Base-by-base conservation (phyloP, 2,329 filamentous ascomycete species). In the Cordyceps cicadae region DNA sequence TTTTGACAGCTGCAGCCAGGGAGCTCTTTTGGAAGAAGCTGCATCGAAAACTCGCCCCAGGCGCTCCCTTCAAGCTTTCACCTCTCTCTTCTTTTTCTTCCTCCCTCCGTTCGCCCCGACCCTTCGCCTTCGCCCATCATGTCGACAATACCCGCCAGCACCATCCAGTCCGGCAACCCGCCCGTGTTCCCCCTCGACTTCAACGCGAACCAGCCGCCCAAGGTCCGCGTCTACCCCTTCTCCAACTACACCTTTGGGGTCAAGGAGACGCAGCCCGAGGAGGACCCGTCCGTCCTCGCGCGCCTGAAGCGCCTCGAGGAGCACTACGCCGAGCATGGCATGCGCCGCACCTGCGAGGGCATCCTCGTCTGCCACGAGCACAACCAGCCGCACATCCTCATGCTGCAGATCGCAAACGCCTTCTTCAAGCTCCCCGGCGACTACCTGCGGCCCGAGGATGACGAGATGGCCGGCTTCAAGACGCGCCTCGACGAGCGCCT, bases 211-310 rank as follows among this genome's bases (percentile, higher is more conserved):
- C 94, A 99, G 75, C 91, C 93, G 39, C 79, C 87, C 67, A 94
- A 92, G 2, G 92, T 99, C 70, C 89, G 90, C 58, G 84, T 99
- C 29, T 97, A 92, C 71, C 94, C 94, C 39, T 84, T 99, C 54
- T 96, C 92, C 67, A 99, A 97, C 81, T 99, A 99, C 81, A 97
- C 94, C 26, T 97, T 99, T 70, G 93, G 93, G 64, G 96, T 95
- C 63, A 99, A 99, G 77, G 94, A 97, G 79, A 95, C 90, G 24
- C 94, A 99, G 73, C 94, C 93, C 2, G 94, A 99, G 76, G 94
- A 99, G 76, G 94, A 99, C 70, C 92, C 93, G 0, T 97, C 92
- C 0, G 94, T 99, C 2, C 85, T 96, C 61, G 92, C 94, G 61
- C 89, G 94, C 2, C 80, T 99, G 66, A 92, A 93, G 78, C 87